Conservation (phyloP, 148 eudicot genomes). For the Diospyros kaki region DNA sequence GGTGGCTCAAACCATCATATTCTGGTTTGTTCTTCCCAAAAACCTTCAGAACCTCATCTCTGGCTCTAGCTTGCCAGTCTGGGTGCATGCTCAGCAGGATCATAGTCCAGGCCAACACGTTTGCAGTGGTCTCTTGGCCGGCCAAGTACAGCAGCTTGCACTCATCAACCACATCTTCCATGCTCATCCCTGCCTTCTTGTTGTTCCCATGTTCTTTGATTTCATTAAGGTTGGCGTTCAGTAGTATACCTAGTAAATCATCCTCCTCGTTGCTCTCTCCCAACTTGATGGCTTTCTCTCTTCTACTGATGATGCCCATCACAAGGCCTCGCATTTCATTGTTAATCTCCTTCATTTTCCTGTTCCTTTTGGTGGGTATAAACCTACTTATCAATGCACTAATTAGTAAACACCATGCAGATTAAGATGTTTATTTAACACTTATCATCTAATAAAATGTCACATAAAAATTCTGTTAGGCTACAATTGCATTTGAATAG, state of each 20-base stretch:
- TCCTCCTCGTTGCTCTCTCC: constrained; percentile 19
- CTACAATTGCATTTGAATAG: too few species aligned
- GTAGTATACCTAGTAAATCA: constrained; percentile 37
- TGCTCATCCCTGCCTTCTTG: constrained; percentile 15
- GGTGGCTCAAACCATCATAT: constrained; percentile 29
- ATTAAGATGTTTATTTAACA: too few species aligned
- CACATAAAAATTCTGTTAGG: too few species aligned
- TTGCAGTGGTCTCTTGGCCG: constrained; percentile 58
- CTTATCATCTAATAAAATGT: too few species aligned
- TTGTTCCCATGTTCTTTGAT: constrained; percentile 15
- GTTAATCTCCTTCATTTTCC: constrained; percentile 30
- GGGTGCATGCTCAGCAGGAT: constrained; percentile 45
- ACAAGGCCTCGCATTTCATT: constrained; percentile 33
- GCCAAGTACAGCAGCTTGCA: constrained; percentile 56
- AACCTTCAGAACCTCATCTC: constrained; percentile 35
- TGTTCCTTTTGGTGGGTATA: constrained; percentile 39
- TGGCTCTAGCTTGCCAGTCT: constrained; percentile 51
- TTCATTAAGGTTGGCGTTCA: constrained; percentile 5
- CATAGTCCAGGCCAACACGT: constrained; percentile 49
- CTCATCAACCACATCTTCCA: constrained; percentile 49
- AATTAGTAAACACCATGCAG: too few species aligned
- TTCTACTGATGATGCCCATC: constrained; percentile 21
- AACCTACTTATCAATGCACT: constrained; percentile 15
- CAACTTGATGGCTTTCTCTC: constrained; percentile 13
- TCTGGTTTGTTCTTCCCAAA: constrained; percentile 25